Evolutionary conservation across 1,284 basidiomycete genomes (phyloP).

Genomic region (Microbotryum lychnidis-dioicae): DNA sequence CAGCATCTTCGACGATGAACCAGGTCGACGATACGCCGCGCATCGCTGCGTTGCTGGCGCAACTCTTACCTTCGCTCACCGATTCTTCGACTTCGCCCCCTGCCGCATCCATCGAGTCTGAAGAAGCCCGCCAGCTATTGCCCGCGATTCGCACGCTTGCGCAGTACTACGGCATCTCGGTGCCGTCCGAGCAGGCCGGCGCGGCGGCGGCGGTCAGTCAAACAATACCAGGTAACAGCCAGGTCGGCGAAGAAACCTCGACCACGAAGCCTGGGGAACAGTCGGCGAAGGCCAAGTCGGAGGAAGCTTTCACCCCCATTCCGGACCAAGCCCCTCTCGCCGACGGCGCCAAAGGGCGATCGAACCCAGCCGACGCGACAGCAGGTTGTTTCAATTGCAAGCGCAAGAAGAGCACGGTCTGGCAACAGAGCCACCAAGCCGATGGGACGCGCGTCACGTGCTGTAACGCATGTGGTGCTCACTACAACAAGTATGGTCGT

Average conservation of each 20-base stretch:
- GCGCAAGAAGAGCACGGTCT: constrained; percentile 27
- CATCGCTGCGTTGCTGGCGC: constrained; percentile 17
- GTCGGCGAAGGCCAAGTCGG: not conserved
- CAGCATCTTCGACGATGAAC: no score
- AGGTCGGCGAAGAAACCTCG: not conserved
- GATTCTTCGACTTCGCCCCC: not conserved
- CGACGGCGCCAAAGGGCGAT: constrained; percentile 6
- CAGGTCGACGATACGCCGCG: constrained; percentile 17
- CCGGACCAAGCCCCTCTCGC: not conserved
- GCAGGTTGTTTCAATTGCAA: constrained; percentile 28
- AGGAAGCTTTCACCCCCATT: not conserved
- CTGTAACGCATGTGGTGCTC: constrained; percentile 31
- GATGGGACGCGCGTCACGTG: constrained; percentile 3
- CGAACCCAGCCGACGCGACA: constrained; percentile 25
- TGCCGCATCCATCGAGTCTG: not conserved
- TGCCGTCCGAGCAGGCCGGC: not conserved
- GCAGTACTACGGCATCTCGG: constrained; percentile 13
- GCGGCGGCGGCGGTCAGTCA: not conserved
- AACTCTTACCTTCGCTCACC: constrained; percentile 17
- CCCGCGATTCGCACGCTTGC: constrained; percentile 23
- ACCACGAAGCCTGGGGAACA: not conserved
- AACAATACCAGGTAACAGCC: not conserved
- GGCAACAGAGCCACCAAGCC: constrained; percentile 9
- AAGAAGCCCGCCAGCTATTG: constrained; percentile 9
- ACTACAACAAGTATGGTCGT: constrained; percentile 30